phyloP scores from a whole-genome alignment of 179 eudicot species.

The Heliamphora pulchella region DNA sequence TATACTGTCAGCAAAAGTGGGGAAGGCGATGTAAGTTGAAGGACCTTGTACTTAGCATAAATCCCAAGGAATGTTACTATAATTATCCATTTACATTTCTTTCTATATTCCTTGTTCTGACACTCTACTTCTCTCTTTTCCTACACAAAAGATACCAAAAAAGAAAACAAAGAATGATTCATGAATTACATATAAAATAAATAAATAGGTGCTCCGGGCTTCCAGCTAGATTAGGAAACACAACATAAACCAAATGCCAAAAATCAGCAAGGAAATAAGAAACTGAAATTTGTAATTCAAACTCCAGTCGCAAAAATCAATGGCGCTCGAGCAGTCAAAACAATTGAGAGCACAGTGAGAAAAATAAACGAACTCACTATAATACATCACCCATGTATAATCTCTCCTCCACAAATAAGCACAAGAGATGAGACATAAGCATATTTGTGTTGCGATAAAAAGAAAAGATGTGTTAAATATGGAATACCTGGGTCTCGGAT shows the following conservation, averaged over 20 bases:
- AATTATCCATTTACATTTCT: too few species aligned
- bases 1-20: too few species aligned
- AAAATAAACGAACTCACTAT: background rate
- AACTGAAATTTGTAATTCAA: background rate
- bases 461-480: background rate
- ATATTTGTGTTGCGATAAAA: background rate
- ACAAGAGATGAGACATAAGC: background rate
- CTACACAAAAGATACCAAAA: too few species aligned
- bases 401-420: background rate
- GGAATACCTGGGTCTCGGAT: conserved; percentile 6
- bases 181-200: too few species aligned
- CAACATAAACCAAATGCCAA: background rate
- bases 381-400: background rate
- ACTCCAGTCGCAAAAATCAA: background rate
- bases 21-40: too few species aligned
- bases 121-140: too few species aligned
- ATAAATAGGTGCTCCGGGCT: too few species aligned
- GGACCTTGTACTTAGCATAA: too few species aligned
- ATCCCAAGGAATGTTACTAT: too few species aligned
- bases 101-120: too few species aligned
- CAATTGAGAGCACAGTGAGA: background rate
- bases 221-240: background rate
- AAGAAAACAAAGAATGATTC: too few species aligned
- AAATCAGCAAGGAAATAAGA: background rate
- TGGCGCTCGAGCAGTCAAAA: background rate